These are phyloP conservation scores for Turnera subulata DNA, from an alignment of 345 rosid species.

Conservation along the genomic window DNA sequence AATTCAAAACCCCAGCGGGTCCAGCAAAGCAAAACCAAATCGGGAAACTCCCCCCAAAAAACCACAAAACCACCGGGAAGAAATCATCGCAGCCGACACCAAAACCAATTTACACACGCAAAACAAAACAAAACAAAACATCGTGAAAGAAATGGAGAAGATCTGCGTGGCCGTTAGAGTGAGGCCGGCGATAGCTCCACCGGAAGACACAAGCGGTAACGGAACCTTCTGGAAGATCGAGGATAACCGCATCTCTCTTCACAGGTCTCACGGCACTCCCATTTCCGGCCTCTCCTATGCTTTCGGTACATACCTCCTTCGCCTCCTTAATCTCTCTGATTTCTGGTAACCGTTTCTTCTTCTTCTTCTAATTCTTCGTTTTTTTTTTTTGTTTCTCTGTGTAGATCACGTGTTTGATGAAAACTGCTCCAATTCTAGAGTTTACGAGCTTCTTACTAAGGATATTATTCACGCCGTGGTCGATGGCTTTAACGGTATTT, in stretches of 20 bases:
- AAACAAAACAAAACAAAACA: no score
- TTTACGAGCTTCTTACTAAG: conserved; percentile 75
- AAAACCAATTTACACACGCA: no score
- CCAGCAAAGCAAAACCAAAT: not conserved
- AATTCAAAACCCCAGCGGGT: not conserved
- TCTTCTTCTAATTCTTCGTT: no score
- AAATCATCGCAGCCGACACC: no score
- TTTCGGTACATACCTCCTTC: conserved; percentile 45
- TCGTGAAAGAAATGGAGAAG: conserved; percentile 75
- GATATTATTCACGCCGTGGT: conserved; percentile 75
- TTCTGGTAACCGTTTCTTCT: not conserved
- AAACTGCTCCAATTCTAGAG: conserved; percentile 52
- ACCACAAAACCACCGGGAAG: no score
- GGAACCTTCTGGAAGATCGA: conserved; percentile 55
- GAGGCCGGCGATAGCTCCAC: conserved; percentile 41
- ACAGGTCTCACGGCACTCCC: conserved; percentile 61
- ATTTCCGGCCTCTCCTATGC: conserved; percentile 59
- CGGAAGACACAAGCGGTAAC: conserved; percentile 22
- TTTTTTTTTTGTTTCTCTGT: no score
- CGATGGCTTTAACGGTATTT: conserved; percentile 78
- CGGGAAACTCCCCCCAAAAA: no score
- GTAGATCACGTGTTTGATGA: conserved; percentile 85
- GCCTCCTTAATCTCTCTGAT: not conserved
- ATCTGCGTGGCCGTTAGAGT: conserved; percentile 88
- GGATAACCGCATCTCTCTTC: conserved; percentile 79